Base-by-base conservation (phyloP, 306 rosid species). In the Prunus mume region DNA sequence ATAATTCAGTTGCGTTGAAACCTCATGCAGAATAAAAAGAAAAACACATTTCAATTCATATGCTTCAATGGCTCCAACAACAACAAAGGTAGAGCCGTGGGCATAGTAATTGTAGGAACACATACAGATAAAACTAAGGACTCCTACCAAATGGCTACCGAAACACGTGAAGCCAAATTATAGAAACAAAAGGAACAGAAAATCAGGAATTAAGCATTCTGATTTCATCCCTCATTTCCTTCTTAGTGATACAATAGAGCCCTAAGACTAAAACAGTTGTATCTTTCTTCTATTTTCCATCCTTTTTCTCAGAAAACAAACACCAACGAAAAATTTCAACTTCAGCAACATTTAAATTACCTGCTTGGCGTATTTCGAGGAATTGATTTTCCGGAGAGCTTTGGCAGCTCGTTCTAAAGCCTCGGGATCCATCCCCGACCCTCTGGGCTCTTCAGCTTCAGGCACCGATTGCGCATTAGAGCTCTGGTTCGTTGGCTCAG, bases 371-470 rank as follows among this genome's bases (percentile, higher is more conserved):
- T 82, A 43, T 28, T 89, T 68, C 68, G 96, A 91, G 65, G 73
- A 82, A 56, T 93, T 96, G 83, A 96, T 96, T 84, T 88, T 86
- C 17, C 97, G 89, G 64, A 91, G 91, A 81, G 99, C 97, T 78
- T 88, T 91, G 34, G 98, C 99, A 27, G 88, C 99, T 88, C 93
- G 85, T 78, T 96, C 99, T 66, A 93, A 82, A 41, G 93, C 77
- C 69, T 91, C 96, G 19, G 96, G 96, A 62, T 96, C 97, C 76
- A 93, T 89, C 61, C 93, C 97, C 3, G 96, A 87, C 54, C 86
- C 89, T n/a, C 68, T 86, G 18, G 98, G 82, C 73, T 92, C 99
- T 28, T 87, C 93, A 17, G 86, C n/a, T 60, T 87, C 81, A 62
- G 86, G 65, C 10, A 88, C 97, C 0, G 97, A 69, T 55, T 83